A percentile compares a stretch with the other conserved stretches of the same genome.
These are phyloP conservation scores for Zangia roseola DNA, from an alignment of 768 basidiomycete genomes.

Conservation along the genomic window DNA sequence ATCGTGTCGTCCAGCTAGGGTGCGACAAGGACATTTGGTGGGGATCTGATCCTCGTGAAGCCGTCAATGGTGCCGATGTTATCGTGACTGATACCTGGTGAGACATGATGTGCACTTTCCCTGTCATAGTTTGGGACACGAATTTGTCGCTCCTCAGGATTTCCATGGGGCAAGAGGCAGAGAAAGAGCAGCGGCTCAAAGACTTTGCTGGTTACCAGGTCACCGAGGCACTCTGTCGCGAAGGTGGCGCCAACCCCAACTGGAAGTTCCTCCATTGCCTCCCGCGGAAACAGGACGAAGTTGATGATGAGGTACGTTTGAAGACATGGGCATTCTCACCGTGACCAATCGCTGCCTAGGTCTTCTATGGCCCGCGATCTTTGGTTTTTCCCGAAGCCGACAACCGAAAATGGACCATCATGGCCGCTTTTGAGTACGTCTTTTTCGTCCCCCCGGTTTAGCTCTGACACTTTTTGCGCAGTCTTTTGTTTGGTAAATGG, in stretches of 20 bases:
- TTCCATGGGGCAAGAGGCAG: slow-evolving; percentile 98
- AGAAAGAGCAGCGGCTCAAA: slow-evolving; percentile 79
- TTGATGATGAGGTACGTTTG: slow-evolving; percentile 82
- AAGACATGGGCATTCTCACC: not conserved
- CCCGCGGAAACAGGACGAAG: slow-evolving; percentile 89
- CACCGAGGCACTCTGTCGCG: slow-evolving; percentile 79
- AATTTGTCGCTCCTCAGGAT: slow-evolving; percentile 55
- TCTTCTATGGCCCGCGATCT: slow-evolving; percentile 91
- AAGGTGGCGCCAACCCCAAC: slow-evolving; percentile 77
- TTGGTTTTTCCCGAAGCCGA: slow-evolving; percentile 93
- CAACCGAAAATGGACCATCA: slow-evolving; percentile 97
- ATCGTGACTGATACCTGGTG: slow-evolving; percentile 97
- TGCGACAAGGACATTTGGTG: slow-evolving; percentile 74
- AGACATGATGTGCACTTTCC: slow-evolving; percentile 11
- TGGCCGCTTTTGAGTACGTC: slow-evolving; percentile 86
- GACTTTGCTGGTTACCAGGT: slow-evolving; percentile 95
- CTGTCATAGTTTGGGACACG: not conserved
- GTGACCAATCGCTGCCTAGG: slow-evolving; percentile 38
- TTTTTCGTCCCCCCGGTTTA: not conserved
- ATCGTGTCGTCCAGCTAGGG: slow-evolving; percentile 70
- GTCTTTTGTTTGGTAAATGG: slow-evolving; percentile 49
- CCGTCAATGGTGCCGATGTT: slow-evolving; percentile 88
- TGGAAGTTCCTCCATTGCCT: slow-evolving; percentile 98
- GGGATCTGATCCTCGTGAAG: slow-evolving; percentile 79
- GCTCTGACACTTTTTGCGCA: slow-evolving; percentile 9